Conservation (phyloP, 2,329 filamentous ascomycete genomes). For the Tolypocladium paradoxum region DNA sequence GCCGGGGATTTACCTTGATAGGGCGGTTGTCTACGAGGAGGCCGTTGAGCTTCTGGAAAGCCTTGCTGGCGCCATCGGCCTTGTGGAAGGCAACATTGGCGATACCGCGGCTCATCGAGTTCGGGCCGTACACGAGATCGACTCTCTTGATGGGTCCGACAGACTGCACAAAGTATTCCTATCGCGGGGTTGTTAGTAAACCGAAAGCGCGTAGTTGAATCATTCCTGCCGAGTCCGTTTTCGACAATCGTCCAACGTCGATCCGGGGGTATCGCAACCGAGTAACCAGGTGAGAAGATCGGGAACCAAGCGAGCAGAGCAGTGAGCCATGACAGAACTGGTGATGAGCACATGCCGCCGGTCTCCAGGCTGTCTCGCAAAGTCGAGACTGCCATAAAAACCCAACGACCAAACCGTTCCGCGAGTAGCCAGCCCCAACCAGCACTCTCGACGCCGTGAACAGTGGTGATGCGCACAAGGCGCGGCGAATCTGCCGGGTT, state of each 20-base stretch:
- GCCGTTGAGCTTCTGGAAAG: conserved; percentile 74
- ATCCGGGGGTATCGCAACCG: conserved; percentile 6
- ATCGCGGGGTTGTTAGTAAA: conserved; percentile 59
- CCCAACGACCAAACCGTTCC: background rate
- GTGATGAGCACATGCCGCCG: background rate
- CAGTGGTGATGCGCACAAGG: background rate
- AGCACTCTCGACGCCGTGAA: background rate
- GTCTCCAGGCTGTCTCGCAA: background rate
- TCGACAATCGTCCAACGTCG: conserved; percentile 20
- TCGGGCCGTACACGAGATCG: conserved; percentile 84
- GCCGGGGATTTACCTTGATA: conserved; percentile 57
- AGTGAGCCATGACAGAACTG: conserved; percentile 4
- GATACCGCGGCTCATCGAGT: conserved; percentile 82
- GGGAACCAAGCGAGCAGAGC: conserved; percentile 5
- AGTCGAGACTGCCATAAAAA: background rate
- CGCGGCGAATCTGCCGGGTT: background rate
- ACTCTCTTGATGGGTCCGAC: conserved; percentile 87
- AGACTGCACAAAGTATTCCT: conserved; percentile 92
- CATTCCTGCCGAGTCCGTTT: conserved; percentile 17
- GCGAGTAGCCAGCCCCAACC: background rate
- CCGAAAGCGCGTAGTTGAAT: conserved; percentile 18
- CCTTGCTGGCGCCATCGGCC: conserved; percentile 71
- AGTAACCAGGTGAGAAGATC: conserved; percentile 8
- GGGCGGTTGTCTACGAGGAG: conserved; percentile 81
- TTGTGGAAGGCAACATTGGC: conserved; percentile 82